phyloP scores from a whole-genome alignment of 23 red algal species.

The Gracilaria caudata region DNA sequence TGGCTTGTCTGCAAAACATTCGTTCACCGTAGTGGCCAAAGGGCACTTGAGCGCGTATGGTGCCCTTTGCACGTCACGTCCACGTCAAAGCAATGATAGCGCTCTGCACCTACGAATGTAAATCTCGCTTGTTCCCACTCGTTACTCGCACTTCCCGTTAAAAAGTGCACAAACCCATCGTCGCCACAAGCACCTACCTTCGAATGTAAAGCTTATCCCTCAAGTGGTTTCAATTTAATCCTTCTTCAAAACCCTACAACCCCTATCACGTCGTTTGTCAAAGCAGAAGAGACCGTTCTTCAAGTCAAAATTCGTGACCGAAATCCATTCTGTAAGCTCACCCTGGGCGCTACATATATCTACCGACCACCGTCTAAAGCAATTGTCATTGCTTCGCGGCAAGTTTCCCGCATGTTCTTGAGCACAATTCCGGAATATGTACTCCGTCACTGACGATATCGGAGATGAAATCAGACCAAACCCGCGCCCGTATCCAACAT shows the following conservation, averaged over 20 bases:
- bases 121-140: no score
- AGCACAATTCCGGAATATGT: background rate
- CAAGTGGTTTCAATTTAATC: background rate
- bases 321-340: background rate
- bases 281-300: background rate
- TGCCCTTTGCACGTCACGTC: no score
- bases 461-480: conserved; percentile 28
- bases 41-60: no score
- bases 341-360: no score
- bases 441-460: background rate
- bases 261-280: background rate
- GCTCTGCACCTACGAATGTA: no score
- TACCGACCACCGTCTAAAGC: background rate
- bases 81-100: no score
- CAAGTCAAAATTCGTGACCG: background rate
- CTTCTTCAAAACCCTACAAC: background rate
- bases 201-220: no score
- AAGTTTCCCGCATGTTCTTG: background rate
- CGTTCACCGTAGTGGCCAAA: no score
- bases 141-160: no score
- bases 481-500: background rate
- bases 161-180: no score
- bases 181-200: no score
- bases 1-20: no score
- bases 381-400: background rate